These are phyloP conservation scores for Hawksworthiomyces lignivorus DNA, from an alignment of 2,329 filamentous ascomycete species.

Conservation along the genomic window DNA sequence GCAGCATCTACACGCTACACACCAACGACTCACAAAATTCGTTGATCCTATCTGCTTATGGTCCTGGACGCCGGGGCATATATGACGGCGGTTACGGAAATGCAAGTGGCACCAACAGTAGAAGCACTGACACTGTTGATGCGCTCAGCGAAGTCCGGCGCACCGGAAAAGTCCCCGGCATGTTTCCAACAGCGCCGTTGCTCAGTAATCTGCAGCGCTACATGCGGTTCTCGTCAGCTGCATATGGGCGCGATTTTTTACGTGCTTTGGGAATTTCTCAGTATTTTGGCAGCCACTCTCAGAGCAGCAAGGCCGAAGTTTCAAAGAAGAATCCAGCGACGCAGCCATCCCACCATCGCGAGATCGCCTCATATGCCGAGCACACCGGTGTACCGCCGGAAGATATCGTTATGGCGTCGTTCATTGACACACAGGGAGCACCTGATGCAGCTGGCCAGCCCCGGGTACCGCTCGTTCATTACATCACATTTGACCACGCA, in stretches of 20 bases:
- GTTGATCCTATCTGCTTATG: constrained; percentile 41
- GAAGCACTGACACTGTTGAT: constrained; percentile 25
- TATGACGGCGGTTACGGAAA: constrained; percentile 22
- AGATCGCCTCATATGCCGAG: constrained; percentile 55
- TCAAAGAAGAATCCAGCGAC: not conserved
- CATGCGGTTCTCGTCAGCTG: constrained; percentile 59
- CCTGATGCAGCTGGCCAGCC: constrained; percentile 57
- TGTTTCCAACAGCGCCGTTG: constrained; percentile 53
- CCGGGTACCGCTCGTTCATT: constrained; percentile 64
- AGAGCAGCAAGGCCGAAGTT: not conserved
- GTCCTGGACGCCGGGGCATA: constrained; percentile 32
- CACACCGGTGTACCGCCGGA: constrained; percentile 52
- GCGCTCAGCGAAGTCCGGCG: constrained; percentile 40
- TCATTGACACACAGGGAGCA: constrained; percentile 61
- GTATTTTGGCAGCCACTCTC: too few species aligned
- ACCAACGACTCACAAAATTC: constrained; percentile 50
- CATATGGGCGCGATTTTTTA: constrained; percentile 57
- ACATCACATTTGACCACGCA: constrained; percentile 63
- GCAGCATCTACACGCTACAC: constrained; percentile 54
- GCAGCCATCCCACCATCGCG: constrained; percentile 34
- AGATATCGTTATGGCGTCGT: constrained; percentile 60
- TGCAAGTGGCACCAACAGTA: constrained; percentile 7
- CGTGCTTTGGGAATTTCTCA: constrained; percentile 52
- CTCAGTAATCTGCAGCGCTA: constrained; percentile 56
- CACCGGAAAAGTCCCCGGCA: constrained; percentile 48